Conservation (phyloP, 1,139 yeast species). For the Saccharomyces pastorianus region DNA sequence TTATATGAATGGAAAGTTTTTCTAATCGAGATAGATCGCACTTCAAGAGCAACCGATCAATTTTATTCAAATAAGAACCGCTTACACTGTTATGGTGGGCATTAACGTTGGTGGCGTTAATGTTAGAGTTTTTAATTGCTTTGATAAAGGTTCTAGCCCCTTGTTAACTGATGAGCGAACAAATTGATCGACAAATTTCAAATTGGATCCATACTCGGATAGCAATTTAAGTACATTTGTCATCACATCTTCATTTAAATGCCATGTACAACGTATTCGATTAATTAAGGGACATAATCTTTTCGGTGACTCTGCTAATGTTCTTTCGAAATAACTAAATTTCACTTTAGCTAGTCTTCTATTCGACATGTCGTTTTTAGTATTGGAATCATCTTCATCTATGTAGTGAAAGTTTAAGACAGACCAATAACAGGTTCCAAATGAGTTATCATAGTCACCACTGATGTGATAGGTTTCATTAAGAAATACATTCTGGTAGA, state of each 20-base stretch:
- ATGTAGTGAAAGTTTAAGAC: constrained; percentile 13
- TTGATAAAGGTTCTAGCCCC: constrained; percentile 11
- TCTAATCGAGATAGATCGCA: constrained; percentile 18
- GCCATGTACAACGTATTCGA: constrained; percentile 29
- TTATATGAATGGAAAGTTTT: constrained; percentile 22
- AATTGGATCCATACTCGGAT: constrained; percentile 12
- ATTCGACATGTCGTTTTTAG: background rate
- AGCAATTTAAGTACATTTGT: constrained; percentile 15
- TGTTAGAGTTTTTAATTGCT: constrained; percentile 18
- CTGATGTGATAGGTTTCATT: constrained; percentile 22
- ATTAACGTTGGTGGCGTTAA: constrained; percentile 23
- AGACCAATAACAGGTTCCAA: constrained; percentile 25
- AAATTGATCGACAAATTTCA: constrained; percentile 24
- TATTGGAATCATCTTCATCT: constrained; percentile 3
- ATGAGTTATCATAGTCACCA: constrained; percentile 19
- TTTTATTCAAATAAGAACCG: constrained; percentile 12
- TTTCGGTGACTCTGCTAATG: constrained; percentile 16
- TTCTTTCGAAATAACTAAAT: constrained; percentile 17
- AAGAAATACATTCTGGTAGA: constrained; percentile 24
- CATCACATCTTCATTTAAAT: constrained; percentile 17
- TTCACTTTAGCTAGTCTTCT: constrained; percentile 12
- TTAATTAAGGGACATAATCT: constrained; percentile 18
- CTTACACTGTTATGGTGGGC: constrained; percentile 15
- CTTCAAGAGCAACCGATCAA: constrained; percentile 11
- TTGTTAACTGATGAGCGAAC: constrained; percentile 17